These are phyloP conservation scores for Colletotrichum noveboracense DNA, from an alignment of 2,329 filamentous ascomycete species.

Conservation along the genomic window DNA sequence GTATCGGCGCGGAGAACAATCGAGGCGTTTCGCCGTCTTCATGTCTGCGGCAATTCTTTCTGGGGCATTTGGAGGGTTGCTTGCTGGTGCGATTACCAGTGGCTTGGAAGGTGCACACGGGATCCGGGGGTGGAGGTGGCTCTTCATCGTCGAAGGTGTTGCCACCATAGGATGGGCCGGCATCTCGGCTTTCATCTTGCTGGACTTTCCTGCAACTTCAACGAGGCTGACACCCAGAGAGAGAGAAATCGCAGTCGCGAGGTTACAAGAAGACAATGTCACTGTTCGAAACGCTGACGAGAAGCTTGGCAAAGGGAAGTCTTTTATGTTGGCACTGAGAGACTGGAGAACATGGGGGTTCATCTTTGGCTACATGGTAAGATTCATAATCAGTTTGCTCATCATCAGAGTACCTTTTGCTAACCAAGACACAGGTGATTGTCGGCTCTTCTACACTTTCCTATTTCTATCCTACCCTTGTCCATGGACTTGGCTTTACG, in stretches of 20 bases:
- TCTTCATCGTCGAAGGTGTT: conserved; percentile 68
- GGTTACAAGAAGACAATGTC: conserved; percentile 65
- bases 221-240: conserved; percentile 53
- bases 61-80: conserved; percentile 68
- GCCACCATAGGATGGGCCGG: conserved; percentile 68
- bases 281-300: conserved; percentile 66
- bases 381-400: not conserved
- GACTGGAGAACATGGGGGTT: conserved; percentile 47
- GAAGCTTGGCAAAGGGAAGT: conserved; percentile 1
- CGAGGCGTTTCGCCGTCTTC: conserved; percentile 62
- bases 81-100: conserved; percentile 65
- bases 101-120: conserved; percentile 59
- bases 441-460: conserved; percentile 34
- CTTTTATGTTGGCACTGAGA: conserved; percentile 29
- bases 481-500: conserved; percentile 34
- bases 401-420: too few species aligned
- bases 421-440: conserved; percentile 29
- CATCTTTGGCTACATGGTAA: conserved; percentile 44
- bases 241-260: conserved; percentile 63
- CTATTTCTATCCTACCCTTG: conserved; percentile 39
- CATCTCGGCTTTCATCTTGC: conserved; percentile 68
- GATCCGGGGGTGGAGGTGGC: conserved; percentile 53
- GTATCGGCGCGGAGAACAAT: conserved; percentile 54
- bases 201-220: conserved; percentile 72
- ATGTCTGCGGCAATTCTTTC: conserved; percentile 75